Evolutionary conservation across 305 asterid genomes (phyloP), one percentile per base, ranked within the genome.

Genomic region (Ilex paraguariensis): DNA sequence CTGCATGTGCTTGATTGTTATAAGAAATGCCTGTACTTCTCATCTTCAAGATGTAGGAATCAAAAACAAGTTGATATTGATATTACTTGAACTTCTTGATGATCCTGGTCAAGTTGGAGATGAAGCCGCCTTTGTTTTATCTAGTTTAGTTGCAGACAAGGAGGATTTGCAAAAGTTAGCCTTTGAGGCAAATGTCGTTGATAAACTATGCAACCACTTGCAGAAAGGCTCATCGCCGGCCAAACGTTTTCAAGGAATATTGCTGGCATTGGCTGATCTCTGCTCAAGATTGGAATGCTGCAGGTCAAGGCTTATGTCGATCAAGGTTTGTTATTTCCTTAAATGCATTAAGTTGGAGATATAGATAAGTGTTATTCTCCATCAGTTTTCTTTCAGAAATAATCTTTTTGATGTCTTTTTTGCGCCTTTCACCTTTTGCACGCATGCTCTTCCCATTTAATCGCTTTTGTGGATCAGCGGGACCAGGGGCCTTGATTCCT

Each of bases 51-150:
- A 87, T 61, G 64, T 79, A 33, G 76, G 72, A 68, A 71, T 80
- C 70, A 86, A 81, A 77, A 77, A 79, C 50, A 82, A 78, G 63
- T 67, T 93, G 83, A 79, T 93, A 15, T 30, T 72, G 17, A 71
- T 87, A 67, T 78, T 93, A 63, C 82, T 81, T 62, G 97, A 93
- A 72, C 96, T 93, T 71, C 83, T 93, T 39, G 95, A 90, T 71
- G 95, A 90, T 74, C 82, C 85, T 62, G 94, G 87, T 75, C 97
- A 83, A 84, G 96, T 90, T 68, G 97, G 99, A 73, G 99, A 88
- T 45, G 96, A 90, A 56, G 95, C 93, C 54, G 89, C 95, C 30
- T 83, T 84, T 83, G 90, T 79, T 68, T 63, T 93, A 68, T 84
- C 95, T 70, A 78, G 73, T 84, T 88, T 90, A 74, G 75, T 85